These are phyloP conservation scores for Gelatoporia subvermispora DNA, from an alignment of 768 basidiomycete species.

Conservation along the genomic window DNA sequence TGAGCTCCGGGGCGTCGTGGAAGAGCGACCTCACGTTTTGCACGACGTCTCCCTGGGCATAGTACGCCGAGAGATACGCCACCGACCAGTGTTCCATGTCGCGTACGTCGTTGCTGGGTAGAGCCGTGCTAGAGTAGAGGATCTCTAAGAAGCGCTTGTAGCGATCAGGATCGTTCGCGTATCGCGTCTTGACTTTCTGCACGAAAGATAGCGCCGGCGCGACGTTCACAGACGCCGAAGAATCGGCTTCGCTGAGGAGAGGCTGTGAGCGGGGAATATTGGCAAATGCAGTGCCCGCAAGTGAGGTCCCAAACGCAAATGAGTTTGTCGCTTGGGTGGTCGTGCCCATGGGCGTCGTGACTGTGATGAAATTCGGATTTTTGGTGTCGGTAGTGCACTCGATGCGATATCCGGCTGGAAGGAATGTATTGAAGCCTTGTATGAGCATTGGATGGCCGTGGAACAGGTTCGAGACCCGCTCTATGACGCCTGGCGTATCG, in stretches of 20 bases:
- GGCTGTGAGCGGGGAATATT: not conserved
- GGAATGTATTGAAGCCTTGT: slow-evolving; percentile 97
- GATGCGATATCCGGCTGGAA: slow-evolving; percentile 92
- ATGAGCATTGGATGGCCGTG: slow-evolving; percentile 86
- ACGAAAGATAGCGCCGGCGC: slow-evolving; percentile 91
- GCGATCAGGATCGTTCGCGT: slow-evolving; percentile 72
- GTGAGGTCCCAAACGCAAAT: slow-evolving; percentile 10
- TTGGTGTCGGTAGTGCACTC: slow-evolving; percentile 66
- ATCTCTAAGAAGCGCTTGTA: slow-evolving; percentile 79
- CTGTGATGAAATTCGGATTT: slow-evolving; percentile 65
- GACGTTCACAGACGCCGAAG: slow-evolving; percentile 27
- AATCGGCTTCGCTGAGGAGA: not conserved
- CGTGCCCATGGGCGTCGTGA: slow-evolving; percentile 70
- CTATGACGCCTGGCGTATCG: slow-evolving; percentile 96
- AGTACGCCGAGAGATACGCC: slow-evolving; percentile 7
- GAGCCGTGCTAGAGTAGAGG: slow-evolving; percentile 24
- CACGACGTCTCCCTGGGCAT: slow-evolving; percentile 57
- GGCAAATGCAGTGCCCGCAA: too few relatives aligned
- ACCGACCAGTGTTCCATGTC: slow-evolving; percentile 14
- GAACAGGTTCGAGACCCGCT: slow-evolving; percentile 90
- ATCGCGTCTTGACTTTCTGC: slow-evolving; percentile 93
- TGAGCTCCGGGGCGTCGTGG: slow-evolving; percentile 70
- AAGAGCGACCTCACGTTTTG: slow-evolving; percentile 65
- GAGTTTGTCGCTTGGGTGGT: slow-evolving; percentile 27
- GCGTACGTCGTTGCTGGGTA: slow-evolving; percentile 38